A percentile compares a stretch with the other conserved stretches of the same genome.
Evolutionary conservation across 23 red algal species (phyloP).

Genomic region (Gracilariopsis chorda): DNA sequence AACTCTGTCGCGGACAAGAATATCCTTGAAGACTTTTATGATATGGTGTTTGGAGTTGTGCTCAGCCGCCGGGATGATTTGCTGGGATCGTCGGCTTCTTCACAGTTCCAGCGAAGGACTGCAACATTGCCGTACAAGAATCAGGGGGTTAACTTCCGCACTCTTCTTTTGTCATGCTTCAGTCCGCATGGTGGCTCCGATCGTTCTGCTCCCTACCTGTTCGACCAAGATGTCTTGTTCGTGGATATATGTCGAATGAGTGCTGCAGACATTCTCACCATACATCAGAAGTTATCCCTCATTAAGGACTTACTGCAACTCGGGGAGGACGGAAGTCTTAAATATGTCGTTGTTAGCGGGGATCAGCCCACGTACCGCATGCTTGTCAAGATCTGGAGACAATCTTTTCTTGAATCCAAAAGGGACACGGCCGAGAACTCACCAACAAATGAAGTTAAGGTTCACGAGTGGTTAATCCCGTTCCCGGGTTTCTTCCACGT

Average conservation of each 20-base stretch:
- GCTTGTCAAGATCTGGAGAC: slow-evolving; percentile 10
- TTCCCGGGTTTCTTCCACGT: slow-evolving; percentile 25
- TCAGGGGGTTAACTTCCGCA: background rate
- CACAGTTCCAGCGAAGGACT: background rate
- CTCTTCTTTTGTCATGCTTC: background rate
- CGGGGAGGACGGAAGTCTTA: background rate
- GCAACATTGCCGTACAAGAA: background rate
- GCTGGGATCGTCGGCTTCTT: background rate
- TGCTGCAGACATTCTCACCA: slow-evolving; percentile 1
- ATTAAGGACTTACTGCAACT: background rate
- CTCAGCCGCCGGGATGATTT: background rate
- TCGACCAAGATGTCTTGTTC: background rate
- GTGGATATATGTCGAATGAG: slow-evolving; percentile 10
- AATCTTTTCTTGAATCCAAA: background rate
- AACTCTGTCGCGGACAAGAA: background rate
- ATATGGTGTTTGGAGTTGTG: background rate
- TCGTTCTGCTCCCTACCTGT: background rate
- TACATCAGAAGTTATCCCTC: background rate
- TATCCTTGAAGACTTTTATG: background rate
- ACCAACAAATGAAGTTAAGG: background rate
- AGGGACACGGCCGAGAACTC: background rate
- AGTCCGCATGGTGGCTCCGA: background rate
- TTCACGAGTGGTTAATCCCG: slow-evolving; percentile 9
- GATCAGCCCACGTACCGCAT: slow-evolving; percentile 24
- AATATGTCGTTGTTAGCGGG: background rate